Evolutionary conservation across 2,329 filamentous ascomycete genomes (phyloP).

Genomic region (Xylaria sp.): DNA sequence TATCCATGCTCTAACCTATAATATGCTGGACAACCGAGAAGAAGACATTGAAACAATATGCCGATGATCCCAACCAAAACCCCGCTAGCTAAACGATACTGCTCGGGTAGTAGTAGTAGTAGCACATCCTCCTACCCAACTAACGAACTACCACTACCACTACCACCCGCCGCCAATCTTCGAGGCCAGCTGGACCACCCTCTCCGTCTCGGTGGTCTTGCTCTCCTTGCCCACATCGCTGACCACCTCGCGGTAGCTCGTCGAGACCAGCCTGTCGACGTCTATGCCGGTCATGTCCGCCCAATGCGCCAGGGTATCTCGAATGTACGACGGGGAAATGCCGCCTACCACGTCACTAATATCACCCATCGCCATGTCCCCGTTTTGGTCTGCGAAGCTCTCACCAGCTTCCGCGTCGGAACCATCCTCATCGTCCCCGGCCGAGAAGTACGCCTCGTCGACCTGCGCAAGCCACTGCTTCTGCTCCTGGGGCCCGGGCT

Average conservation of each 20-base stretch:
- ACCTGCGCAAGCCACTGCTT: constrained; percentile 82
- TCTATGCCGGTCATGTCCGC: constrained; percentile 69
- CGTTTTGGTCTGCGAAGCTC: constrained; percentile 33
- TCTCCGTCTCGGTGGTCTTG: constrained; percentile 69
- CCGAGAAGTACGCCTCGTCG: constrained; percentile 89
- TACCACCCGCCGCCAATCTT: constrained; percentile 95
- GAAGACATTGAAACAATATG: too few relatives aligned
- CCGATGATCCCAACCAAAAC: too few relatives aligned
- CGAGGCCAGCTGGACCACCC: constrained; percentile 84
- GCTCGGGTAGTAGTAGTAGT: too few relatives aligned
- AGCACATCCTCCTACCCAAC: too few relatives aligned
- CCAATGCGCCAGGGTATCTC: constrained; percentile 77
- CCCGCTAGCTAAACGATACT: too few relatives aligned
- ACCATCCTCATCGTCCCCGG: constrained; percentile 49
- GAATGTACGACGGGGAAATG: constrained; percentile 67
- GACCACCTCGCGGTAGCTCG: constrained; percentile 88
- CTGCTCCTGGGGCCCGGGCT: constrained; percentile 75
- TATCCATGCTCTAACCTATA: too few relatives aligned
- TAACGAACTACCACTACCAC: constrained; percentile 16
- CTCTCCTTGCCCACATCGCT: constrained; percentile 88
- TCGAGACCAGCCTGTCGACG: constrained; percentile 74
- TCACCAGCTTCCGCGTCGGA: constrained; percentile 22
- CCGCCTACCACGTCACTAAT: constrained; percentile 57
- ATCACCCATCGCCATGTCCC: constrained; percentile 17
- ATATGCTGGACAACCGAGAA: too few relatives aligned